These are phyloP conservation scores for Phaseolus coccineus DNA, from an alignment of 331 rosid genomes.

Conservation along the genomic window DNA sequence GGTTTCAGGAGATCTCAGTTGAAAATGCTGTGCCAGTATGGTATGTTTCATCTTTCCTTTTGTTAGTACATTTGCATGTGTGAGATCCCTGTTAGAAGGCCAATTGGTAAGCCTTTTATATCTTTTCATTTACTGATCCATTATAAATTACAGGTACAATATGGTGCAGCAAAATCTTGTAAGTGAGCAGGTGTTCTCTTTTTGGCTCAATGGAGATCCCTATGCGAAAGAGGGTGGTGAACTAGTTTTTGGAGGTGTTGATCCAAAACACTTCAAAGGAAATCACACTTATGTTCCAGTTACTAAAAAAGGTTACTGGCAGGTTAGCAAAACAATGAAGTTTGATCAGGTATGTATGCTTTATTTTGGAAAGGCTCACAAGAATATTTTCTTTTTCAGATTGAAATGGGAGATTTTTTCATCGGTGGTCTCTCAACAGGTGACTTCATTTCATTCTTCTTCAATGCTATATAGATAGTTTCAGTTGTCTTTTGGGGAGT, in stretches of 20 bases:
- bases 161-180: slow-evolving; percentile 75
- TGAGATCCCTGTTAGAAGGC: slow-evolving; percentile 3
- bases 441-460: slow-evolving; percentile 46
- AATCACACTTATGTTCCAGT: slow-evolving; percentile 80
- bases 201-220: slow-evolving; percentile 83
- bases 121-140: slow-evolving; percentile 41
- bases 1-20: slow-evolving; percentile 88
- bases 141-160: slow-evolving; percentile 66
- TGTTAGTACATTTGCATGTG: slow-evolving; percentile 16
- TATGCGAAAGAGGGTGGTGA: slow-evolving; percentile 71
- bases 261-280: slow-evolving; percentile 76
- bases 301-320: slow-evolving; percentile 89
- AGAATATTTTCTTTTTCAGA: slow-evolving; percentile 52
- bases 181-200: slow-evolving; percentile 75
- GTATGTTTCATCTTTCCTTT: slow-evolving; percentile 51
- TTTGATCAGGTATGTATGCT: slow-evolving; percentile 15
- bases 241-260: slow-evolving; percentile 79
- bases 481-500: slow-evolving; percentile 15
- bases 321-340: slow-evolving; percentile 53
- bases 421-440: slow-evolving; percentile 81
- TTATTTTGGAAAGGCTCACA: slow-evolving; percentile 29
- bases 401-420: slow-evolving; percentile 80
- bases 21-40: slow-evolving; percentile 76
- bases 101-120: background rate
- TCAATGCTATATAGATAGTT: slow-evolving; percentile 5